Evolutionary conservation across 2,329 filamentous ascomycete genomes (phyloP).

Genomic region (Chrysoporthe austroafricana): DNA sequence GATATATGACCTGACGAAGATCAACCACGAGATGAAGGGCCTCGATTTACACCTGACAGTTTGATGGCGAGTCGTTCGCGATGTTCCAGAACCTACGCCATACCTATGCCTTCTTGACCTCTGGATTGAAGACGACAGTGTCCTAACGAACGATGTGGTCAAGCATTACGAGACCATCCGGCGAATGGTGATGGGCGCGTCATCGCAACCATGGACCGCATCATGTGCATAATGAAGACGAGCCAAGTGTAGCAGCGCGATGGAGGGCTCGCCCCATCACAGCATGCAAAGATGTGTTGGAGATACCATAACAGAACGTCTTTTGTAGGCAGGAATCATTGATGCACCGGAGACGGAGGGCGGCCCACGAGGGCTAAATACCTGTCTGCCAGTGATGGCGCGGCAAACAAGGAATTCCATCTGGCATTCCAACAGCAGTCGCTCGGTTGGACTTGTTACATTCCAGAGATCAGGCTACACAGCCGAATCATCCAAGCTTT

Average conservation of each 20-base stretch:
- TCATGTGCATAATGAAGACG: background rate
- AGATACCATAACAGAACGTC: constrained; percentile 11
- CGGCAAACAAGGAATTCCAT: background rate
- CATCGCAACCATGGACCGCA: background rate
- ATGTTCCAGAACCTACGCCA: background rate
- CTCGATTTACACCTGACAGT: background rate
- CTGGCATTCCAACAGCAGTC: background rate
- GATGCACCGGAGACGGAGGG: background rate
- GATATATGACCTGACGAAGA: background rate
- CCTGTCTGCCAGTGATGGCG: background rate
- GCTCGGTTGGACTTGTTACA: background rate
- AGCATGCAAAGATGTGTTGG: background rate
- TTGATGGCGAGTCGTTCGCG: background rate
- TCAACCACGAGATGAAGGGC: constrained; percentile 2
- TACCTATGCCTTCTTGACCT: background rate
- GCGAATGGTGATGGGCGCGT: background rate
- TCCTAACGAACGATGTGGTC: background rate
- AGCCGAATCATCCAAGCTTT: background rate
- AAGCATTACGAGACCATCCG: background rate
- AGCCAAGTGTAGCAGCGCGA: background rate
- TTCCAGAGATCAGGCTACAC: constrained; percentile 1
- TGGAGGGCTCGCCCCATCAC: background rate
- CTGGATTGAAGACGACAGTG: background rate
- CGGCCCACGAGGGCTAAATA: background rate
- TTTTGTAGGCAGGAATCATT: background rate